Conservation (phyloP, 2,329 filamentous ascomycete species). For the Beauveria bassiana region DNA sequence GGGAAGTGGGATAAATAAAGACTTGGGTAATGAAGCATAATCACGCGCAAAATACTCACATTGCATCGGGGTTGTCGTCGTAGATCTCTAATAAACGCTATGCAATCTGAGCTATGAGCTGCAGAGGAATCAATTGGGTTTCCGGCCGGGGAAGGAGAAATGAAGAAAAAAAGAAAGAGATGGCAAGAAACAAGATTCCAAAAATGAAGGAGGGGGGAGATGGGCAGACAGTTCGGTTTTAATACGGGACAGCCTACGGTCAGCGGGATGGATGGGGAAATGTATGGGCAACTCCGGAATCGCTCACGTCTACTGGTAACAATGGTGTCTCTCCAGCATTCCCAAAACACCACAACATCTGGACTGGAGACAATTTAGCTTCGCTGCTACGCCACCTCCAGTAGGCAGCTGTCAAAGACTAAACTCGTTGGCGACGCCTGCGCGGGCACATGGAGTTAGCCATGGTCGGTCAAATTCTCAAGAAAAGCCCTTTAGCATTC, state of each 20-base stretch:
- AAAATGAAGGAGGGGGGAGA: constrained; percentile 9
- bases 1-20: background rate
- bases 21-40: no score
- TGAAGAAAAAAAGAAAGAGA: constrained; percentile 6
- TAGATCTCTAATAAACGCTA: constrained; percentile 7
- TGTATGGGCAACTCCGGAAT: constrained; percentile 9
- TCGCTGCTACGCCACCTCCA: background rate
- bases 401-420: background rate
- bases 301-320: background rate
- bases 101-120: constrained; percentile 11
- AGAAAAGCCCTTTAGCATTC: background rate
- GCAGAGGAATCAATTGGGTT: constrained; percentile 6
- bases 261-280: background rate
- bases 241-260: constrained; percentile 8
- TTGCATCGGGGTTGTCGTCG: background rate
- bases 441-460: background rate
- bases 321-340: background rate
- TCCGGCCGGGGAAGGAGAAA: background rate
- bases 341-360: background rate
- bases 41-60: constrained; percentile 1
- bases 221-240: constrained; percentile 14
- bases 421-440: background rate
- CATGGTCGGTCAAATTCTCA: background rate
- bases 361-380: background rate
- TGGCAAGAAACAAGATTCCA: background rate